phyloP scores from a whole-genome alignment of 306 rosid genomes.

The Abrus precatorius region DNA sequence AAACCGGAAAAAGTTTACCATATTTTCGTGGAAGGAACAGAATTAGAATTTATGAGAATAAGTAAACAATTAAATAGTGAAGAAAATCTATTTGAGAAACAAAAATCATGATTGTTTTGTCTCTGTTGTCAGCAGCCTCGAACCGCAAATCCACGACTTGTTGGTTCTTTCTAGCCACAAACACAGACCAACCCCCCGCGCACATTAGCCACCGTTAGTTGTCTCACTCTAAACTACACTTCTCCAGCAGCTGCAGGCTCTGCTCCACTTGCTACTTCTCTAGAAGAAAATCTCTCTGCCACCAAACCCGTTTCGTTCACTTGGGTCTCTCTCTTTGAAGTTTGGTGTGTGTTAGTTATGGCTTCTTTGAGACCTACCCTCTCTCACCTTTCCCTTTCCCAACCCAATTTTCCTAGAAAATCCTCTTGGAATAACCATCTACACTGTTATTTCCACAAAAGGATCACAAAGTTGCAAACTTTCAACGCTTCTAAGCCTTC shows the following conservation, averaged over 20 bases:
- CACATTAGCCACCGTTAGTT: conserved; percentile 45
- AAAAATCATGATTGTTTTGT: conserved; percentile 43
- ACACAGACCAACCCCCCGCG: conserved; percentile 43
- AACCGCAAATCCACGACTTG: conserved; percentile 43
- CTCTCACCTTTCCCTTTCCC: conserved; percentile 67
- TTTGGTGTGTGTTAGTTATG: conserved; percentile 51
- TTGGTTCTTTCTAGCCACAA: conserved; percentile 65
- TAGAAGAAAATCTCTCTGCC: conserved; percentile 44
- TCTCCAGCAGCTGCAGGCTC: conserved; percentile 39
- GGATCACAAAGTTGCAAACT: conserved; percentile 53
- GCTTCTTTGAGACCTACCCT: conserved; percentile 70
- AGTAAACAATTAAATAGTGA: background rate
- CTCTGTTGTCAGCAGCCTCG: conserved; percentile 40
- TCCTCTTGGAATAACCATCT: conserved; percentile 52
- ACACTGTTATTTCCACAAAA: conserved; percentile 49
- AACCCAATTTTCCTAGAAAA: conserved; percentile 57
- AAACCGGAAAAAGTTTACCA: background rate
- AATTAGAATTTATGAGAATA: background rate
- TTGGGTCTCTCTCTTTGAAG: conserved; percentile 42
- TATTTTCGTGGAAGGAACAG: conserved; percentile 29
- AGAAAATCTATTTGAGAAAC: background rate
- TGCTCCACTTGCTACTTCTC: conserved; percentile 50
- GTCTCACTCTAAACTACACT: conserved; percentile 52
- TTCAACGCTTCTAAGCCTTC: conserved; percentile 44
- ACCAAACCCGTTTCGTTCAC: conserved; percentile 32